Evolutionary conservation across 2,329 filamentous ascomycete genomes (phyloP), one percentile per base, ranked within the genome.

Genomic region (Balansia obtecta): DNA sequence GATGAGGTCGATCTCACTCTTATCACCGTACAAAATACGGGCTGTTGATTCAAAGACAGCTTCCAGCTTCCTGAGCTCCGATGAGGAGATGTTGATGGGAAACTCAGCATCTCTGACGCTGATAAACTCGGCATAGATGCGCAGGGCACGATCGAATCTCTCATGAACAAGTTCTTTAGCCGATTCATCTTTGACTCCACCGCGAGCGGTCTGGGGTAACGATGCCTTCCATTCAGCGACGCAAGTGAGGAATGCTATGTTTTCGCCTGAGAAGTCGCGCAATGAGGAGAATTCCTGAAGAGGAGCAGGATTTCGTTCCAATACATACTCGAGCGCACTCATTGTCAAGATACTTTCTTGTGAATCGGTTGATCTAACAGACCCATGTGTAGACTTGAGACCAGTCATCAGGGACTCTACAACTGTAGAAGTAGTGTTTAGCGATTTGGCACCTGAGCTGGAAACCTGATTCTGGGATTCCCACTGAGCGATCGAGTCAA

Each of bases 231-330:
- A 85, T 46, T 72, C 69, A 1, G 71, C 66, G 1, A 83, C 73
- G n/a, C 70, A 68, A 9, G 71, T 79, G 2, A 86, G 67, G 60
- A 86, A 86, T 34, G 80, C 75, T 55, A 86, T 81, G 59, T 86
- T 86, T 61, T 86, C 83, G 13, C 81, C 82, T 0, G 82, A 85
- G 59, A 86, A 85, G 56, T 86, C 83, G 37, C 75, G 72, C 1
- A 77, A 69, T 0, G 82, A 81, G 0, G 83, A 82, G 60, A 83
- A 86, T 48, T 79, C 65, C 50, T 82, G 77, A 0, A 86, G 71
- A 0, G 78, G 77, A 4, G 72, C 68, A 0, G 79, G 76, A 59
- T 83, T 82, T 46, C 72, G 70, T 49, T 73, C 68, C 0, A 86
- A 68, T 4, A 80, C 77, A 52, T 77, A 70, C 54, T 86, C 81